Conservation (phyloP, 441 rosid species). For the Mallotus japonicus region DNA sequence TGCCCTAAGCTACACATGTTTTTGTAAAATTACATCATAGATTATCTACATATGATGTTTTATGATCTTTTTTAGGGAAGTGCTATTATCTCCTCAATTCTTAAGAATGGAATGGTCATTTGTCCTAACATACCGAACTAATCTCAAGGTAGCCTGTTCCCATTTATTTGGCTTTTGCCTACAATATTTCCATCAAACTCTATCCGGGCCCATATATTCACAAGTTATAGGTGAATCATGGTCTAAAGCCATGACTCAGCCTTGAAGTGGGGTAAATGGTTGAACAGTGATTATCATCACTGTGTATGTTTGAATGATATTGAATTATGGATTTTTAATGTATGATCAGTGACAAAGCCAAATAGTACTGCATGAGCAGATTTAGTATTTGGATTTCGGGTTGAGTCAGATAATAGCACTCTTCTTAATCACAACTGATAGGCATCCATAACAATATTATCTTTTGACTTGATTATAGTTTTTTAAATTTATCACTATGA, state of each 20-base stretch:
- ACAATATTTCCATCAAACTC: background rate
- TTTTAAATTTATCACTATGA: background rate
- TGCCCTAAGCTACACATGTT: background rate
- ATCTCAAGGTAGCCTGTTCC: conserved; percentile 6
- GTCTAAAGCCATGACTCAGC: background rate
- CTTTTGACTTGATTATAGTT: background rate
- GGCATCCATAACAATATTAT: background rate
- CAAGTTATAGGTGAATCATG: conserved; percentile 14
- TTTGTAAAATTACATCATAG: conserved; percentile 5
- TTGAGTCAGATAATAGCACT: background rate
- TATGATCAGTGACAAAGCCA: background rate
- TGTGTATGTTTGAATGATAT: background rate
- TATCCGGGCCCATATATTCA: conserved; percentile 6
- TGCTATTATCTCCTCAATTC: conserved; percentile 10
- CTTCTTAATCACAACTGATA: background rate
- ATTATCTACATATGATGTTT: conserved; percentile 12
- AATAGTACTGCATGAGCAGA: background rate
- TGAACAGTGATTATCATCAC: background rate
- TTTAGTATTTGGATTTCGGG: background rate
- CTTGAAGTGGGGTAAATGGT: background rate
- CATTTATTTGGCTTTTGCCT: conserved; percentile 13
- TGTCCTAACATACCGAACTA: conserved; percentile 5
- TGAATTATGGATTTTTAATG: background rate
- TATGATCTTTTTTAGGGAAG: background rate
- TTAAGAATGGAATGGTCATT: conserved; percentile 22